These are phyloP conservation scores for Diospyros lotus DNA, from an alignment of 148 eudicot genomes.

Conservation along the genomic window DNA sequence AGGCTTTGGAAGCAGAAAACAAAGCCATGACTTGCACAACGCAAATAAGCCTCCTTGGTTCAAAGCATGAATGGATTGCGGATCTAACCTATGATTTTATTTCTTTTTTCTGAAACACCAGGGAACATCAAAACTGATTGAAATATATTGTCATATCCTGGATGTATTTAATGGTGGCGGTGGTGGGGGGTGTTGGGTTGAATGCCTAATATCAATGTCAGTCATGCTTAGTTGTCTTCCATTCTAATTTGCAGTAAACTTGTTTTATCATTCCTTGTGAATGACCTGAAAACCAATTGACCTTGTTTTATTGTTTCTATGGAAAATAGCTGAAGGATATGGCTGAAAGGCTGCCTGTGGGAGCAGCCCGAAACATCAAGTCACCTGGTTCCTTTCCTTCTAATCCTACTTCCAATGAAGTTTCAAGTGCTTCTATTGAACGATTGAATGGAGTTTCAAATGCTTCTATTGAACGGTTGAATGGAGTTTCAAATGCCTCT, in stretches of 20 bases:
- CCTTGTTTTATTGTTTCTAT: conserved; percentile 2
- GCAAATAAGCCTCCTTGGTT: too few relatives aligned
- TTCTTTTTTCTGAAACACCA: too few relatives aligned
- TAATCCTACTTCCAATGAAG: conserved; percentile 11
- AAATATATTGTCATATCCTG: too few relatives aligned
- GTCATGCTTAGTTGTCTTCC: neutral
- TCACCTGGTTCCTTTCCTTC: conserved; percentile 48
- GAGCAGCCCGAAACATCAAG: conserved; percentile 65
- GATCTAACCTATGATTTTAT: too few relatives aligned
- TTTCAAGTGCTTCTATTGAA: conserved; percentile 12
- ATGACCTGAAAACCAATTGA: conserved; percentile 5
- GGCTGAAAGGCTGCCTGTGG: conserved; percentile 97
- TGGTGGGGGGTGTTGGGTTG: neutral
- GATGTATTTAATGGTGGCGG: too few relatives aligned
- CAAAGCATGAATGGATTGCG: too few relatives aligned
- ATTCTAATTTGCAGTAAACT: neutral
- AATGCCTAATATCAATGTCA: neutral
- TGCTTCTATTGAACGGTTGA: conserved; percentile 43
- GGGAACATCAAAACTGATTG: too few relatives aligned
- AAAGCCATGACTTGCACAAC: too few relatives aligned
- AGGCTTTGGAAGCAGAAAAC: too few relatives aligned
- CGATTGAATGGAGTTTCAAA: conserved; percentile 34
- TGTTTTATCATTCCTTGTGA: neutral
- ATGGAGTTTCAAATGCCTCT: conserved; percentile 45
- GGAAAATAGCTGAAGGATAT: conserved; percentile 70